Base-by-base conservation (phyloP, 2,329 filamentous ascomycete genomes). In the Clarireedia paspali region DNA sequence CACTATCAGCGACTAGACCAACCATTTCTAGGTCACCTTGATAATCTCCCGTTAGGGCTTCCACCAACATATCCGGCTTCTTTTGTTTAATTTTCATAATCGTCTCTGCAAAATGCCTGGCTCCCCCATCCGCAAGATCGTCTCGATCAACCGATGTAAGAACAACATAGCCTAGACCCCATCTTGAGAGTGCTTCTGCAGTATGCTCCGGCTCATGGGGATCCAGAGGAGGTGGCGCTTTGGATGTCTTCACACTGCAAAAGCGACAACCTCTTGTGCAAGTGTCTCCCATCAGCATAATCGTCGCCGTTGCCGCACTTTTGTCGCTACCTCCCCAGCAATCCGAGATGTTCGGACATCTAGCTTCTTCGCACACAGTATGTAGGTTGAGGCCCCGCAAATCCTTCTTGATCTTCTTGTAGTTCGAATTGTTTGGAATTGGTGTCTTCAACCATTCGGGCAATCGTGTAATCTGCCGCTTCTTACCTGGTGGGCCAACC, bases 221-320 rank as follows among this genome's bases (percentile, higher is more conserved):
- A 70, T 99, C 94, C 50, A 99, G 80, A 10, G 94, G 89, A 44
- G 85, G 74, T 12, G 90, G 85, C 1, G 77, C 74, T 45, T 88
- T 84, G 57, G 77, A 85, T 3, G 94, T 99, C 79, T 97, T 97
- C 52, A 99, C 94, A 62, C 87, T 90, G 79, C 94, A 99, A 77
- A 99, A 99, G 53, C 94, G 84, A 73, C 94, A 99, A 17, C 92
- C 94, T 58, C 94, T 82, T 17, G 94, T 99, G 73, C 94, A 99
- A 7, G 92, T 97, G 72, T 99, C 94, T 62, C 94, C 94, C 91
- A 97, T 97, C 48, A 99, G 77, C 94, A 99, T 99, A 72, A 99
- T 97, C 10, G 94, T 99, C 2, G 94, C 94, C 34, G 94, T 99
- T 4, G 94, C 94, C 26, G 90, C 87, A 62, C 84, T 86, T 76